Percentiles rank a stretch among this genome's conserved stretches.
Conservation (phyloP, 306 rosid species). For the Cicer yamashitae region DNA sequence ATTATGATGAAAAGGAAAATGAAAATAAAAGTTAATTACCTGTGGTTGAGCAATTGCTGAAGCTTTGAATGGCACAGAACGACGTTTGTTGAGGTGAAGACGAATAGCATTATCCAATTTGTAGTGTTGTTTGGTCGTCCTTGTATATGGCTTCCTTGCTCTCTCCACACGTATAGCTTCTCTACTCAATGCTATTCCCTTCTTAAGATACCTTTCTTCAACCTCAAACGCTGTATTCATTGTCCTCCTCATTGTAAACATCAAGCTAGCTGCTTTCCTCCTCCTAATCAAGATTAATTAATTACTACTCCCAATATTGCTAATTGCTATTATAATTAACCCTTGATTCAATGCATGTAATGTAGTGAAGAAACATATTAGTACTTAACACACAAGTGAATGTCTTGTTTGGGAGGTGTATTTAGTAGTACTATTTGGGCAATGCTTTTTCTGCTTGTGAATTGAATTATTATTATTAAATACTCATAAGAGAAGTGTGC, state of each 20-base stretch:
- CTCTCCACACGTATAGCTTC: constrained; percentile 31
- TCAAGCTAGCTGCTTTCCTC: neutral
- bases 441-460: neutral
- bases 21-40: constrained; percentile 33
- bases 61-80: constrained; percentile 26
- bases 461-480: neutral
- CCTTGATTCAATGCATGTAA: neutral
- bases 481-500: neutral
- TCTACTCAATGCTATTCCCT: constrained; percentile 10
- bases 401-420: neutral
- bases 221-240: neutral
- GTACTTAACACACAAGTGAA: neutral
- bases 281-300: too few relatives aligned
- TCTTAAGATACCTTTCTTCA: constrained; percentile 40
- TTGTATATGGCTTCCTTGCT: constrained; percentile 44
- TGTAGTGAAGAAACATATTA: neutral
- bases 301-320: too few relatives aligned
- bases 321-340: too few relatives aligned
- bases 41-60: constrained; percentile 36
- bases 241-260: constrained; percentile 32
- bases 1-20: neutral
- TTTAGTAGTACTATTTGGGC: neutral
- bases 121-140: neutral
- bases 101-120: constrained; percentile 23
- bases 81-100: constrained; percentile 10